Conservation (phyloP, 2,329 filamentous ascomycete species). For the Diplodia seriata region DNA sequence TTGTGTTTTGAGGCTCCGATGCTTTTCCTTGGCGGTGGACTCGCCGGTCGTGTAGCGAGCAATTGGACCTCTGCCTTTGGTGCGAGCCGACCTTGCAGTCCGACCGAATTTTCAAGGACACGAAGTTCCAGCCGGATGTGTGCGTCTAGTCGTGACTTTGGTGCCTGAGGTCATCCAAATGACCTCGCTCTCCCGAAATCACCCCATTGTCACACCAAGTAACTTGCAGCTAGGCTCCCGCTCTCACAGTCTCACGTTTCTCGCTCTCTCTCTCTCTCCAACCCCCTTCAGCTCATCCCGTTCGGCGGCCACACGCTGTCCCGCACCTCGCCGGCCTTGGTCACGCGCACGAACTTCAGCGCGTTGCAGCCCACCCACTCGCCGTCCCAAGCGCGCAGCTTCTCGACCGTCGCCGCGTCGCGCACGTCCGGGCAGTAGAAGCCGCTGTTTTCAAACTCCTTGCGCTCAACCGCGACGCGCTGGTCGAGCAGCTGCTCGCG, state of each 20-base stretch:
- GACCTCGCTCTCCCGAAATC: background rate
- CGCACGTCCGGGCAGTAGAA: slow-evolving; percentile 87
- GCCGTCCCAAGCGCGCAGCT: slow-evolving; percentile 78
- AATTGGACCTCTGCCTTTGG: background rate
- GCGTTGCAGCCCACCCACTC: slow-evolving; percentile 81
- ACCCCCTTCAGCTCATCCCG: slow-evolving; percentile 32
- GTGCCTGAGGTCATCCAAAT: background rate
- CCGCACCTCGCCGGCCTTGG: slow-evolving; percentile 67
- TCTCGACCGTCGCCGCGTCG: slow-evolving; percentile 67
- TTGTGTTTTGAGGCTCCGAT: background rate
- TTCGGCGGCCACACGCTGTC: slow-evolving; percentile 80
- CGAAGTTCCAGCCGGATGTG: background rate
- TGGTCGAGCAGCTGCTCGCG: slow-evolving; percentile 79
- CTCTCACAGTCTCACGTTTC: background rate
- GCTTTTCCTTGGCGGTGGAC: background rate
- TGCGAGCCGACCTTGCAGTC: background rate
- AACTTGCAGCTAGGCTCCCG: background rate
- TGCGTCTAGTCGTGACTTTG: background rate
- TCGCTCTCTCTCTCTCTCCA: no score
- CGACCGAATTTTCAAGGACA: background rate
- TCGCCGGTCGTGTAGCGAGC: background rate
- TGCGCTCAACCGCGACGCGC: slow-evolving; percentile 72
- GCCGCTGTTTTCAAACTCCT: slow-evolving; percentile 77
- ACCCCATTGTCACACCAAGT: slow-evolving; percentile 19
- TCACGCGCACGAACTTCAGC: slow-evolving; percentile 78